A percentile compares a stretch with the other conserved stretches of the same genome.
phyloP scores from a whole-genome alignment of 2,329 filamentous ascomycete species.

The Hypoxylon sp. region DNA sequence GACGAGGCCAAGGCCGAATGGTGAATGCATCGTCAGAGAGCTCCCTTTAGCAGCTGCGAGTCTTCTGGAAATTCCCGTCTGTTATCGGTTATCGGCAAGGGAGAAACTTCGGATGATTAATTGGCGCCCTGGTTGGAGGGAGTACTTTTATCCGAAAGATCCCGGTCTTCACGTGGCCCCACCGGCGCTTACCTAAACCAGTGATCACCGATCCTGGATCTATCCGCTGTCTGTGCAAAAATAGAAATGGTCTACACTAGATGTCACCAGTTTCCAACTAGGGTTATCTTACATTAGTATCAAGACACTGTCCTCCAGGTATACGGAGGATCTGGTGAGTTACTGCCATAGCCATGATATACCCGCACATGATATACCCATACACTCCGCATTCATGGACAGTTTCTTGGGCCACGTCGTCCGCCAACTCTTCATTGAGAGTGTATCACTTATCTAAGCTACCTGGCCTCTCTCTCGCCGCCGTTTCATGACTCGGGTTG shows the following conservation, averaged over 20 bases:
- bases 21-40: conserved; percentile 36
- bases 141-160: conserved; percentile 22
- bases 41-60: conserved; percentile 32
- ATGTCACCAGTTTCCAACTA: neutral
- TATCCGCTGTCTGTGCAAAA: conserved; percentile 23
- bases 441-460: neutral
- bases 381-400: neutral
- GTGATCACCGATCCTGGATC: conserved; percentile 36
- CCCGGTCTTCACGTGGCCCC: conserved; percentile 5
- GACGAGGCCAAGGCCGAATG: conserved; percentile 40
- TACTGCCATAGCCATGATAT: neutral
- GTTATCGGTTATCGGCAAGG: conserved; percentile 45
- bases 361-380: neutral
- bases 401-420: neutral
- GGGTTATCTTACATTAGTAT: neutral
- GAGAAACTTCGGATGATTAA: conserved; percentile 25
- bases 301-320: neutral
- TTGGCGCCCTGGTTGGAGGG: neutral
- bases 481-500: conserved; percentile 1
- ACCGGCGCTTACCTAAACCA: neutral
- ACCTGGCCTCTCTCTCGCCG: no score
- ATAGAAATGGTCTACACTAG: neutral
- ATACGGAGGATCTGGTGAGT: neutral
- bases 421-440: neutral
- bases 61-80: conserved; percentile 30